Conservation (phyloP, 192 early-diverging fungal species). For the Coemansia erecta region DNA sequence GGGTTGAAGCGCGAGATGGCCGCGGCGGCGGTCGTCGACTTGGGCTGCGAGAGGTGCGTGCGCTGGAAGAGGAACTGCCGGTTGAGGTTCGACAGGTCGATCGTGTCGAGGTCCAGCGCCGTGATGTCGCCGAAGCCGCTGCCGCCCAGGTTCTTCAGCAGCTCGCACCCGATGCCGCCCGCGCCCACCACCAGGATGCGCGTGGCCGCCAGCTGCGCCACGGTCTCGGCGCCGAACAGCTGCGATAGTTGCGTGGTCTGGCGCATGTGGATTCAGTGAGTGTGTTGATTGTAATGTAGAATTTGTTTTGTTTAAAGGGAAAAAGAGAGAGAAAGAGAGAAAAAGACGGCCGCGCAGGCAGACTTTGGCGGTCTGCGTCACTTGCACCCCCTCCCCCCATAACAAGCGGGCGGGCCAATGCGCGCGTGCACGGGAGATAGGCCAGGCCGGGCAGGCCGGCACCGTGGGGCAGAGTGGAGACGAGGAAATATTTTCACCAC, state of each 20-base stretch:
- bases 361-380: too few relatives aligned
- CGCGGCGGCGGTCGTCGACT: constrained; percentile 82
- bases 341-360: too few relatives aligned
- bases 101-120: constrained; percentile 95
- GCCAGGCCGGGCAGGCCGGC: too few relatives aligned
- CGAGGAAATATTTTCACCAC: too few relatives aligned
- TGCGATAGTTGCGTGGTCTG: constrained; percentile 18
- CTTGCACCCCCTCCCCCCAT: too few relatives aligned
- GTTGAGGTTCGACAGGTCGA: constrained; percentile 97
- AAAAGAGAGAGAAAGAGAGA: too few relatives aligned
- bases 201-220: constrained; percentile 7
- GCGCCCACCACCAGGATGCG: constrained; percentile 72
- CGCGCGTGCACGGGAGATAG: too few relatives aligned
- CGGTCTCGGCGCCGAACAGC: constrained; percentile 31
- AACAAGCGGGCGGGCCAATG: too few relatives aligned
- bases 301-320: background rate
- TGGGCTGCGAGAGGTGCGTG: constrained; percentile 88
- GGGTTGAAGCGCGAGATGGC: constrained; percentile 88
- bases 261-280: background rate
- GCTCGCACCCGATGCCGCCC: constrained; percentile 98
- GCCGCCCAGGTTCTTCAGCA: constrained; percentile 92
- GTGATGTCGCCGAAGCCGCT: constrained; percentile 81
- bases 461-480: too few relatives aligned
- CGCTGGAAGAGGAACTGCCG: constrained; percentile 99
- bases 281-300: background rate